Conservation (phyloP, 352 stramenopile species). For the Elongisporangium prolatum region DNA sequence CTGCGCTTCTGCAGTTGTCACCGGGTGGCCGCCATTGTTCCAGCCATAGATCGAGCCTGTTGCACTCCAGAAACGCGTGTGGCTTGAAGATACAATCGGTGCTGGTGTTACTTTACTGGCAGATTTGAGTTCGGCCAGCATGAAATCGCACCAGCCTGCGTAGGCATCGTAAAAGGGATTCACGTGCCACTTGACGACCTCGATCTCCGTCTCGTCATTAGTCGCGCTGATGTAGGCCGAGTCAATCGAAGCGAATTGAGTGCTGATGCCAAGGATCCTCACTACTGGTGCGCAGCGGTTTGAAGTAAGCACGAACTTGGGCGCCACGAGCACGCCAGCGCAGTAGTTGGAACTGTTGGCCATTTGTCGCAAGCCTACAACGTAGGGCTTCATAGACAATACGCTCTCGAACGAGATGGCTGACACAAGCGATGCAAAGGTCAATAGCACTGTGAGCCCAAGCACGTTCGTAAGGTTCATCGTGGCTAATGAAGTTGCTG, state of each 20-base stretch:
- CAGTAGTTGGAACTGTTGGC: slow-evolving; percentile 35
- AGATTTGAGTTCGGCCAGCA: neutral
- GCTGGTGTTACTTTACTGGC: neutral
- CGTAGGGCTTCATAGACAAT: neutral
- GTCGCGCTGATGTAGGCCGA: neutral
- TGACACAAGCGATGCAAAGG: neutral
- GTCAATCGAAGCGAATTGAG: neutral
- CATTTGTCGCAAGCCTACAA: slow-evolving; percentile 24
- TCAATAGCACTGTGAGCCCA: neutral
- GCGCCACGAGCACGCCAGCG: slow-evolving; percentile 59
- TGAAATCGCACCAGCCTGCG: neutral
- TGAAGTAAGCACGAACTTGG: slow-evolving; percentile 45
- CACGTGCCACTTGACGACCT: neutral
- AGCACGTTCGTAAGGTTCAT: neutral
- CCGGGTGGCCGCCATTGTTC: neutral
- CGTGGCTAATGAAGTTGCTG: neutral
- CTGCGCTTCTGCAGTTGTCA: neutral
- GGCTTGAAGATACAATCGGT: neutral
- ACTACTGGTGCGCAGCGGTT: neutral
- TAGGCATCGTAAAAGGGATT: neutral
- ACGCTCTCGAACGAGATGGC: neutral
- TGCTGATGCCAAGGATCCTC: neutral
- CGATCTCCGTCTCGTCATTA: neutral
- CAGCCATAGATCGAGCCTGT: neutral
- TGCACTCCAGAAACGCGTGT: neutral